phyloP scores from a whole-genome alignment of 768 basidiomycete species.

The Mycena epipterygia region DNA sequence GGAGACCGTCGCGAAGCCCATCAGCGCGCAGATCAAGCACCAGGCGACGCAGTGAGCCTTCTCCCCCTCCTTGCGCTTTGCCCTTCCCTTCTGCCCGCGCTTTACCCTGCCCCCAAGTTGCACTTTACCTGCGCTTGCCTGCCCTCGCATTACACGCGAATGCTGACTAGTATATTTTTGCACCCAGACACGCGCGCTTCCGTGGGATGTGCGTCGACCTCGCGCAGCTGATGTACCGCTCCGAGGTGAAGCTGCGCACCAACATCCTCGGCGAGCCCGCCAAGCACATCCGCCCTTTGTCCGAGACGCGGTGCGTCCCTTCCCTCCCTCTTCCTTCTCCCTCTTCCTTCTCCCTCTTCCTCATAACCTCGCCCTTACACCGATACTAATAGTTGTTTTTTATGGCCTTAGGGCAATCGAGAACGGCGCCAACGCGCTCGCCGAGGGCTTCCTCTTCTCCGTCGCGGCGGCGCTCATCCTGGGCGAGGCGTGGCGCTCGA shows the following conservation, averaged over 20 bases:
- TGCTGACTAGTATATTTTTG: not conserved
- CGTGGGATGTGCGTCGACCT: conserved; percentile 78
- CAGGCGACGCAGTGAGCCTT: conserved; percentile 78
- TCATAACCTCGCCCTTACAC: no score
- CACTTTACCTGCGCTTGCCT: no score
- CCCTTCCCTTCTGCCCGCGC: no score
- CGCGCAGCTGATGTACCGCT: conserved; percentile 83
- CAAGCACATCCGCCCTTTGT: conserved; percentile 79
- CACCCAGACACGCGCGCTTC: conserved; percentile 76
- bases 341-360: no score
- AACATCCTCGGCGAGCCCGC: conserved; percentile 84
- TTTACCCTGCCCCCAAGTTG: no score
- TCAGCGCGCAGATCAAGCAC: conserved; percentile 74
- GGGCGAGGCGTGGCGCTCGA: conserved; percentile 82
- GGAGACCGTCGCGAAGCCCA: conserved; percentile 89
- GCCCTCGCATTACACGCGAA: not conserved
- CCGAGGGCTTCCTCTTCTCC: conserved; percentile 86
- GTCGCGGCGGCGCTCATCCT: conserved; percentile 83
- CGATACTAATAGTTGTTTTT: no score
- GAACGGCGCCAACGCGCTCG: conserved; percentile 86
- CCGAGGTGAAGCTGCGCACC: conserved; percentile 79
- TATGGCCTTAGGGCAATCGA: conserved; percentile 90
- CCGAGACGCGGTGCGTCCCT: conserved; percentile 73
- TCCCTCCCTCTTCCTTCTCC: not conserved
- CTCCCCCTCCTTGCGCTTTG: not conserved